phyloP scores from a whole-genome alignment of 495 filamentous ascomycete genomes.

The Hypoxylon cercidicola region DNA sequence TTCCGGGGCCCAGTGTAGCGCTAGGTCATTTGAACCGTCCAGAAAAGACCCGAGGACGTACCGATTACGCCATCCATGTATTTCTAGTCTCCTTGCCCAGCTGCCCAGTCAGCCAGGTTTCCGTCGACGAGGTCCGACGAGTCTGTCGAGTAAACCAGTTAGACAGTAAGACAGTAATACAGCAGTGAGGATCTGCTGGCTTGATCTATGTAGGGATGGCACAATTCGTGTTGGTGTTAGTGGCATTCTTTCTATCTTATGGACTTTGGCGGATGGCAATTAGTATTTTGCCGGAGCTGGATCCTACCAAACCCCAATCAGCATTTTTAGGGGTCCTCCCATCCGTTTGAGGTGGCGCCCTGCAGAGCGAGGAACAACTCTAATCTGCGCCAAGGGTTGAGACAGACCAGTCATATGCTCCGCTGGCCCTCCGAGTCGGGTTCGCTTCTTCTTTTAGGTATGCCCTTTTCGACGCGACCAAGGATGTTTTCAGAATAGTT shows the following conservation, averaged over 20 bases:
- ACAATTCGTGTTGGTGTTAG: not conserved
- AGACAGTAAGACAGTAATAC: not conserved
- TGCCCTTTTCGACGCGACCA: conserved; percentile 11
- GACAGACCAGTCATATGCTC: conserved; percentile 27
- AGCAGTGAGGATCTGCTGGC: conserved; percentile 17
- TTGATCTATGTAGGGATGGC: conserved; percentile 9
- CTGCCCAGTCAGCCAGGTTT: not conserved
- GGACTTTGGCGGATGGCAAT: conserved; percentile 38
- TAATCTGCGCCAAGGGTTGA: conserved; percentile 33
- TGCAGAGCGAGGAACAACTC: conserved; percentile 39
- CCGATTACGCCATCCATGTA: conserved; percentile 41
- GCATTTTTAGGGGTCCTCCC: conserved; percentile 32
- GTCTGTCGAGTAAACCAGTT: too few species aligned
- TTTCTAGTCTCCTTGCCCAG: conserved; percentile 4
- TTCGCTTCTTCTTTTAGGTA: conserved; percentile 22
- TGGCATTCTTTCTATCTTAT: conserved; percentile 32
- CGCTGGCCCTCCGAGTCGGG: conserved; percentile 28
- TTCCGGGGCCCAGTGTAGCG: conserved; percentile 25
- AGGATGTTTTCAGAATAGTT: conserved; percentile 5
- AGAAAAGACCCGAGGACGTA: conserved; percentile 37
- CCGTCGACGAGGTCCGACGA: too few species aligned
- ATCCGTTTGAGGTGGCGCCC: conserved; percentile 34
- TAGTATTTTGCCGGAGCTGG: conserved; percentile 38
- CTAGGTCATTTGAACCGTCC: conserved; percentile 32
- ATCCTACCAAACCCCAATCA: conserved; percentile 21